Conservation (phyloP, 768 basidiomycete genomes). For the Xerocomus spinulosus region DNA sequence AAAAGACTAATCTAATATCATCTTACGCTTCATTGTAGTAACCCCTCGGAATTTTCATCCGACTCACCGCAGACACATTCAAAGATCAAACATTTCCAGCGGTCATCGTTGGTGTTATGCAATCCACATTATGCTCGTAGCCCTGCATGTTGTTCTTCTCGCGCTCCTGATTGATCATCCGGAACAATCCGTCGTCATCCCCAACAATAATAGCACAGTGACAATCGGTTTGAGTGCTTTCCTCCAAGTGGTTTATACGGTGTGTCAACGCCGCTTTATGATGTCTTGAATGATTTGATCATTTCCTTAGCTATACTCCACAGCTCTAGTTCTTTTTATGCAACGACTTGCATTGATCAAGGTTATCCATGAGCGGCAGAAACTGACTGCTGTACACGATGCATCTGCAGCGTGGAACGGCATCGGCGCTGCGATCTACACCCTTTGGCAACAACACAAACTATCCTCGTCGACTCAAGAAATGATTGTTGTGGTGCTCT, state of each 20-base stretch:
- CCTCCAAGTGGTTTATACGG: background rate
- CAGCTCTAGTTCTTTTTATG: background rate
- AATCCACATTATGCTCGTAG: background rate
- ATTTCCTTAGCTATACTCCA: background rate
- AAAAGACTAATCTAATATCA: too few species aligned
- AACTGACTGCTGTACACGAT: too few species aligned
- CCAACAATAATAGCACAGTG: too few species aligned
- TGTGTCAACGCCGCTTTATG: background rate
- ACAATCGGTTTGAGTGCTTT: background rate
- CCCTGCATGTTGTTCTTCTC: background rate
- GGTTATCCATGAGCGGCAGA: too few species aligned
- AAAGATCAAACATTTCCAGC: background rate
- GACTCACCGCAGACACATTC: too few species aligned
- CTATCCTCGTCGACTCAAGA: background rate
- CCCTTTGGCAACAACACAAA: background rate
- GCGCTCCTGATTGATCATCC: background rate
- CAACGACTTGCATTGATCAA: too few species aligned
- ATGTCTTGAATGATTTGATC: background rate
- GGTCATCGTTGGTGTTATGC: background rate
- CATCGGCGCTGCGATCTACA: background rate
- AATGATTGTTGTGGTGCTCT: background rate
- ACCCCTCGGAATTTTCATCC: too few species aligned
- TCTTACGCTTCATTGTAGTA: too few species aligned
- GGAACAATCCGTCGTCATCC: background rate
- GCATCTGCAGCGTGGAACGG: too few species aligned